Evolutionary conservation across 768 basidiomycete species (phyloP), one percentile per base, ranked within the genome.

Genomic region (Melanogaster broomeanus): DNA sequence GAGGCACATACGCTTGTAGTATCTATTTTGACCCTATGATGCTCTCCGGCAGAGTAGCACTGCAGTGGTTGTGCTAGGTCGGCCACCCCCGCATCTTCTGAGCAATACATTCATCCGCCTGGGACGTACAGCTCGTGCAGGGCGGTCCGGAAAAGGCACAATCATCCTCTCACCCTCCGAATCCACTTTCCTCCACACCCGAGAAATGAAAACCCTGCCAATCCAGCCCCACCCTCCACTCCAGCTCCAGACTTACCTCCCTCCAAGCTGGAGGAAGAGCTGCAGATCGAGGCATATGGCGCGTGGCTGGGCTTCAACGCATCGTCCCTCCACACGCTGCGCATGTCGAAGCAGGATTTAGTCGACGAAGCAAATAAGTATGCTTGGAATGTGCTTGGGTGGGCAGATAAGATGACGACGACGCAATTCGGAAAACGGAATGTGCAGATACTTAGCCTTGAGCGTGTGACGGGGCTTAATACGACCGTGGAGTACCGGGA

Each of bases 21-120:
- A 40, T 27, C 42, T 11, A 12, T n/a, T 22, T 42, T 65, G 25
- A 65, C 31, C 24, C 21, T 11, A 22, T 9, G 28, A 41, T 31
- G 3, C 12, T 22, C 15, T 44, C 30, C 45, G n/a, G 22, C 56
- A 80, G 80, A 16, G 82, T 87, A 7, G 82, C 84, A 0, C 72
- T 79, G n/a, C n/a, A n/a, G n/a, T n/a, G 1, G 79, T 87, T 40
- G 59, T 85, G 7, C 85, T n/a, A 87, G 61, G 65, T 83, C 49
- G 84, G 84, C 52, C 76, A n/a, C 88, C 56, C 88, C 88, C 12
- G 77, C 81, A 0, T 78, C 83, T 49, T 76, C 82, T 22, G 88
- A 89, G 60, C 87, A 89, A 63, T 90, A 90, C 67, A 83, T 90
- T 49, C 88, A 90, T 60, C n/a, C 80, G 88, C 19, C 83, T 90